Evolutionary conservation across 78 protist genomes (phyloP).

Genomic region (Dictyostelium firmibasis): DNA sequence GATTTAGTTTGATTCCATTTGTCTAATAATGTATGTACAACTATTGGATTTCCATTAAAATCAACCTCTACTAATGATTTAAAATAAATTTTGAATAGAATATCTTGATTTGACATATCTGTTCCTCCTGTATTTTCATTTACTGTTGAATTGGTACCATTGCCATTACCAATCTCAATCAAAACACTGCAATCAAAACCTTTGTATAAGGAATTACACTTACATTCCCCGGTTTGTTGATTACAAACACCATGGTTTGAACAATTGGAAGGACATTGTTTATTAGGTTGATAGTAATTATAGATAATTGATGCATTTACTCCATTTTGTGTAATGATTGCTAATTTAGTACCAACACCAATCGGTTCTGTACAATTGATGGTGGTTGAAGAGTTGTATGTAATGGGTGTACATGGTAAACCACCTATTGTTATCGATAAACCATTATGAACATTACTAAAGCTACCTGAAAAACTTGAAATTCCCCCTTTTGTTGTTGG

Average conservation of each 20-base stretch:
- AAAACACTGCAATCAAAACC: background rate
- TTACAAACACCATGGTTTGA: background rate
- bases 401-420: background rate
- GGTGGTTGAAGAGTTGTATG: background rate
- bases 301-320: background rate
- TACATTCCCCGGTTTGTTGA: background rate
- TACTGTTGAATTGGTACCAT: background rate
- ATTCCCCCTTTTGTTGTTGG: background rate
- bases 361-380: background rate
- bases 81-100: background rate
- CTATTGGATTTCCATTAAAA: background rate
- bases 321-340: background rate
- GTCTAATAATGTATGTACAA: background rate
- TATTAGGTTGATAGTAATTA: background rate
- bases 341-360: background rate
- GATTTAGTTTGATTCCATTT: background rate
- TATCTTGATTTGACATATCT: background rate
- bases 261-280: background rate
- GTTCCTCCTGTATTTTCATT: background rate
- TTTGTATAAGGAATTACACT: background rate
- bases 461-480: background rate
- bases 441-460: background rate
- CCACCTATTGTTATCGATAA: background rate
- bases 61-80: background rate
- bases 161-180: background rate